Evolutionary conservation across 257 asterid species (phyloP).

Genomic region (Plantago ovata): DNA sequence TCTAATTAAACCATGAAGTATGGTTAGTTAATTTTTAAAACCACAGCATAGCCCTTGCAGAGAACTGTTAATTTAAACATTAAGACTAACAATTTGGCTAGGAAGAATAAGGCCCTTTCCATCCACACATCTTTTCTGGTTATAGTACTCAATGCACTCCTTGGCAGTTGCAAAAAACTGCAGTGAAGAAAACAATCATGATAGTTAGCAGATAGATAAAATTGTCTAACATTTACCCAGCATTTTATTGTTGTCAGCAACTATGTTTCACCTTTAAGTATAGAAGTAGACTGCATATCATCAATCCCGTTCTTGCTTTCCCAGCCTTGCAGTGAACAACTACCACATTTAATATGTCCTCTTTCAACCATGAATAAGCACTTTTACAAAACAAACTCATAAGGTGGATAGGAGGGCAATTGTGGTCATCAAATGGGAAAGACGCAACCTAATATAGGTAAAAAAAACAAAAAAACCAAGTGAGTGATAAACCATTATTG

Average conservation of each 20-base stretch:
- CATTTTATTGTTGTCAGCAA: conserved; percentile 17
- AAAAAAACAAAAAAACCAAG: conserved; percentile 16
- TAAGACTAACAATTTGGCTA: conserved; percentile 88
- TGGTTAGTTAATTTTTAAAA: conserved; percentile 21
- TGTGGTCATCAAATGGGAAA: conserved; percentile 97
- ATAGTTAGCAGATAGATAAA: conserved; percentile 16
- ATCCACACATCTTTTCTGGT: conserved; percentile 89
- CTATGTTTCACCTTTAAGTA: conserved; percentile 69
- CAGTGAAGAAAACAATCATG: conserved; percentile 26
- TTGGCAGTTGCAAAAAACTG: conserved; percentile 96
- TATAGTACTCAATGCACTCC: conserved; percentile 88
- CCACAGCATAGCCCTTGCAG: conserved; percentile 10
- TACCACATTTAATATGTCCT: conserved; percentile 88
- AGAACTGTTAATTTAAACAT: conserved; percentile 19
- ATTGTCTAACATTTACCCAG: conserved; percentile 7
- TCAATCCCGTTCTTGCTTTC: conserved; percentile 94
- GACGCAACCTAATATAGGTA: conserved; percentile 74
- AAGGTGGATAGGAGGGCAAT: conserved; percentile 93
- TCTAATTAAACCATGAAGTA: conserved; percentile 40
- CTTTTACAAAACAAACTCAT: conserved; percentile 83
- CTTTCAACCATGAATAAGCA: conserved; percentile 97
- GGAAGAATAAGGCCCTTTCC: conserved; percentile 94
- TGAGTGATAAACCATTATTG: neutral
- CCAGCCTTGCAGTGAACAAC: conserved; percentile 99
- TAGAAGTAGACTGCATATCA: conserved; percentile 95